phyloP scores from a whole-genome alignment of 345 rosid genomes.

The Rhodamnia rubescens region DNA sequence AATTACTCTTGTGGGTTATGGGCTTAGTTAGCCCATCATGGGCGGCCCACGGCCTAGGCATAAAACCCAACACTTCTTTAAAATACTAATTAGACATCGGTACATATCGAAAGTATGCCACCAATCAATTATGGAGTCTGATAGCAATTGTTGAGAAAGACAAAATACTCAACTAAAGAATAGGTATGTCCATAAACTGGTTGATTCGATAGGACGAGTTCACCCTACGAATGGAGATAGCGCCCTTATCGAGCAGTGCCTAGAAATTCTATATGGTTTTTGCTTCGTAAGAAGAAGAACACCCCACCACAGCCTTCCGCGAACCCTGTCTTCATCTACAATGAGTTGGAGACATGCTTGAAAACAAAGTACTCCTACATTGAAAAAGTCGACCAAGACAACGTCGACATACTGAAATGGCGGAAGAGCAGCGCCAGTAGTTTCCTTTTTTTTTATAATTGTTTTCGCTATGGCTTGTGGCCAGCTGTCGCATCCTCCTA shows the following conservation, averaged over 20 bases:
- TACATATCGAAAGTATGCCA: neutral
- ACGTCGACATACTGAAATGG: too few species aligned
- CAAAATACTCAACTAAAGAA: neutral
- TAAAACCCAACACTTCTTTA: neutral
- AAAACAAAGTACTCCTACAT: too few species aligned
- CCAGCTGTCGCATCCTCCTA: too few species aligned
- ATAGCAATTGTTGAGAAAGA: neutral
- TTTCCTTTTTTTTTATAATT: too few species aligned
- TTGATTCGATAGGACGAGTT: neutral
- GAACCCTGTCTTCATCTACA: neutral
- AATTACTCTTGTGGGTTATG: too few species aligned
- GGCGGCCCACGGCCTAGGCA: too few species aligned
- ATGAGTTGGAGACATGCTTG: neutral
- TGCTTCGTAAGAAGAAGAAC: neutral
- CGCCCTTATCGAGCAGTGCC: neutral
- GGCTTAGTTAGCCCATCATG: too few species aligned
- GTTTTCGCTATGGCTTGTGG: too few species aligned
- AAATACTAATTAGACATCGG: neutral
- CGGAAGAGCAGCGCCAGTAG: too few species aligned
- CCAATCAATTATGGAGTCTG: neutral
- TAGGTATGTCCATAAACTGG: neutral
- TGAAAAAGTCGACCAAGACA: too few species aligned
- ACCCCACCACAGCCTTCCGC: neutral
- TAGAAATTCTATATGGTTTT: neutral
- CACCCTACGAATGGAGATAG: neutral